Evolutionary conservation across 2,329 filamentous ascomycete species (phyloP).

Genomic region (Ophiocordyceps camponoti-floridani): DNA sequence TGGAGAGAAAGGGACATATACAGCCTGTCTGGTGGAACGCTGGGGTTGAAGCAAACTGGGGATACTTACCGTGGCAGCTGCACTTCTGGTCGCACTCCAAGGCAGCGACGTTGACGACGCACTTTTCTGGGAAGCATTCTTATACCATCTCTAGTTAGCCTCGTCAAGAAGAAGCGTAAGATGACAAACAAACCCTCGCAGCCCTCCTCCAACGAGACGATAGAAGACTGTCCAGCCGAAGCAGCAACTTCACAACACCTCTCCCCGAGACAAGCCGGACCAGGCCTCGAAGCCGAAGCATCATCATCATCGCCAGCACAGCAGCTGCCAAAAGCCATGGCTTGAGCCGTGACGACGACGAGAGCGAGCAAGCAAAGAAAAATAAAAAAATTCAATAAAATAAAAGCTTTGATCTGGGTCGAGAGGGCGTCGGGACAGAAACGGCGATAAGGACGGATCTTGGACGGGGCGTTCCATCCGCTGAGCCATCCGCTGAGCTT

Average conservation of each 20-base stretch:
- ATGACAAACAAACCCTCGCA: conserved; percentile 7
- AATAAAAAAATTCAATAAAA: no score
- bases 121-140: conserved; percentile 10
- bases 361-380: no score
- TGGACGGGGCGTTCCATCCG: no score
- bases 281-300: neutral
- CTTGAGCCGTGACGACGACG: no score
- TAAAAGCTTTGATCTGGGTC: no score
- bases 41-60: neutral
- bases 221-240: conserved; percentile 3
- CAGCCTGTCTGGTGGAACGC: no score
- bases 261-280: neutral
- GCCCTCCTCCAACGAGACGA: conserved; percentile 8
- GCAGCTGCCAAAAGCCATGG: neutral
- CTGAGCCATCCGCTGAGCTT: no score
- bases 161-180: neutral
- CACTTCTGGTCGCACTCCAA: conserved; percentile 13
- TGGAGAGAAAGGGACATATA: neutral
- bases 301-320: neutral
- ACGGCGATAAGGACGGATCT: no score
- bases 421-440: no score
- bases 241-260: conserved; percentile 1
- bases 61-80: conserved; percentile 8
- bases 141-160: neutral
- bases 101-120: conserved; percentile 12